These are phyloP conservation scores for Lodderomyces elongisporus DNA, from an alignment of 1,139 yeast genomes.

Conservation along the genomic window DNA sequence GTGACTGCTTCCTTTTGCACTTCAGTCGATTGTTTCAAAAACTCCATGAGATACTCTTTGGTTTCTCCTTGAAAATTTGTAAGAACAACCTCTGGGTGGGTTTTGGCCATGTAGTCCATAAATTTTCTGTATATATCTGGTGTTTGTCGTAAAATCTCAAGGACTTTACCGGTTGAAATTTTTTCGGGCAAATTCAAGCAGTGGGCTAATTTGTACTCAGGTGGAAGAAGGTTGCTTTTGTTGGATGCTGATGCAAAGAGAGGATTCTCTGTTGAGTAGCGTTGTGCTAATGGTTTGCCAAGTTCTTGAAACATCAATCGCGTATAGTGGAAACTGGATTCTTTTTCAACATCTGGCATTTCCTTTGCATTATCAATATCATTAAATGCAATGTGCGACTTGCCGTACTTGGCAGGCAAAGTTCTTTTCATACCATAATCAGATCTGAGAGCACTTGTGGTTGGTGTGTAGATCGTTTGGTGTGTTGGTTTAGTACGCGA, in stretches of 20 bases:
- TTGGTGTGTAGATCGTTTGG: slow-evolving; percentile 42
- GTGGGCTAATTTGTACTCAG: slow-evolving; percentile 24
- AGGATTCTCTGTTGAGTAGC: slow-evolving; percentile 27
- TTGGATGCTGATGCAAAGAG: slow-evolving; percentile 26
- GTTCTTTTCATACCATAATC: slow-evolving; percentile 42
- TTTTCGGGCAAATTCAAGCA: slow-evolving; percentile 29
- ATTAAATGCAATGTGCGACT: slow-evolving; percentile 39
- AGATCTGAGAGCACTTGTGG: slow-evolving; percentile 38
- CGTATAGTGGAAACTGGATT: slow-evolving; percentile 35
- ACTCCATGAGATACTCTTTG: slow-evolving; percentile 23
- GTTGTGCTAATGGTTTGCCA: slow-evolving; percentile 33
- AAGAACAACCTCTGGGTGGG: slow-evolving; percentile 31
- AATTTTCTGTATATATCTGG: slow-evolving; percentile 30
- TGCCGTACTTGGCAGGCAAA: slow-evolving; percentile 41
- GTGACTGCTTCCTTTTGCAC: slow-evolving; percentile 18
- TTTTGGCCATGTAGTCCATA: slow-evolving; percentile 29
- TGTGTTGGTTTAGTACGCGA: slow-evolving; percentile 35
- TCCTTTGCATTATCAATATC: slow-evolving; percentile 40
- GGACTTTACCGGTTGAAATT: slow-evolving; percentile 25
- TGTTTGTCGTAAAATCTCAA: slow-evolving; percentile 25
- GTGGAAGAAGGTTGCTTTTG: slow-evolving; percentile 15
- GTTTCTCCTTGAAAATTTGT: slow-evolving; percentile 11
- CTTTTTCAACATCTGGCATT: slow-evolving; percentile 48
- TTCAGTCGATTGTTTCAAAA: slow-evolving; percentile 18
- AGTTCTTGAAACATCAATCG: slow-evolving; percentile 41